Evolutionary conservation across 441 rosid species (phyloP).

Genomic region (Eruca vesicaria): DNA sequence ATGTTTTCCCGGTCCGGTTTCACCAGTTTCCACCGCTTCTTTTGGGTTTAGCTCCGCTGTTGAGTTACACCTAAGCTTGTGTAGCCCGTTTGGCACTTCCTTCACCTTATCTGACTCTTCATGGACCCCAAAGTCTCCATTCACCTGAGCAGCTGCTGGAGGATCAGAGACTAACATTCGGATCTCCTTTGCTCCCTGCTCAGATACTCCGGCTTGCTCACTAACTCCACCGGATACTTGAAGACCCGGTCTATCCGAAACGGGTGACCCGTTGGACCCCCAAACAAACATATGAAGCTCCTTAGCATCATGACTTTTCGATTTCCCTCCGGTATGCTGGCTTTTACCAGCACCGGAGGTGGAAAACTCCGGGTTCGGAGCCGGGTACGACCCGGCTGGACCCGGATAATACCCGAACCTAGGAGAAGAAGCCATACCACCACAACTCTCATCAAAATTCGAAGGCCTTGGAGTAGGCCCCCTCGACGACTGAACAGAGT

Average conservation of each 20-base stretch:
- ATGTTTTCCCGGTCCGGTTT: conserved; percentile 38
- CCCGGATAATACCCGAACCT: conserved; percentile 83
- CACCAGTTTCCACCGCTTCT: conserved; percentile 25
- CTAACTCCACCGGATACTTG: conserved; percentile 39
- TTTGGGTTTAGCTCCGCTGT: conserved; percentile 78
- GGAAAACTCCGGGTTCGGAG: conserved; percentile 47
- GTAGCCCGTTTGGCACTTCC: conserved; percentile 36
- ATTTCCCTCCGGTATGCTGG: conserved; percentile 38
- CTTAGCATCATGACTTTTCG: conserved; percentile 54
- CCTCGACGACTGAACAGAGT: conserved; percentile 77
- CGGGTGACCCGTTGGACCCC: conserved; percentile 94
- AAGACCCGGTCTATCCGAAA: conserved; percentile 73
- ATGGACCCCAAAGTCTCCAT: conserved; percentile 47
- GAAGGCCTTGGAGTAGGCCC: conserved; percentile 67
- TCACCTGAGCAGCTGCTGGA: conserved; percentile 33
- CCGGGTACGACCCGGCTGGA: conserved; percentile 49
- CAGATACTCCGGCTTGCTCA: conserved; percentile 21
- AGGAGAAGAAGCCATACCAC: conserved; percentile 49
- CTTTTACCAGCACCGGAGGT: conserved; percentile 26
- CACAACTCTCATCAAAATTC: conserved; percentile 54
- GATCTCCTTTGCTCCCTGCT: not conserved
- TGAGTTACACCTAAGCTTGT: conserved; percentile 26
- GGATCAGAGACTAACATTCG: conserved; percentile 77
- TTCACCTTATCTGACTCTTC: conserved; percentile 44
- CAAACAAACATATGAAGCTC: conserved; percentile 89